phyloP scores from a whole-genome alignment of 2,329 filamentous ascomycete genomes.

The Peltaster fructicola region DNA sequence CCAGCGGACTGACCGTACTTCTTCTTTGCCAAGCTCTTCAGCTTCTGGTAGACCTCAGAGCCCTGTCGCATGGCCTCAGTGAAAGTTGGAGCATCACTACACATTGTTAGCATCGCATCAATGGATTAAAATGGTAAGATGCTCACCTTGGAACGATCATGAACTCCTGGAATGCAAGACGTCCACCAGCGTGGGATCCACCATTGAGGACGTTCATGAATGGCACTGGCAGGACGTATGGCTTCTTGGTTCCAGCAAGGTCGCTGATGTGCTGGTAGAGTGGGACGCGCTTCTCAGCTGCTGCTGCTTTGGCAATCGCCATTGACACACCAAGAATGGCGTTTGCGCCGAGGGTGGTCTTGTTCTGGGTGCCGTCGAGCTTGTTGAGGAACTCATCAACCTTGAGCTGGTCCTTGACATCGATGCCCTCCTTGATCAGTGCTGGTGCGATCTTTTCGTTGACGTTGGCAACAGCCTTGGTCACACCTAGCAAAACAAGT shows the following conservation, averaged over 20 bases:
- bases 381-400: conserved; percentile 36
- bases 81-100: conserved; percentile 69
- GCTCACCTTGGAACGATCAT: conserved; percentile 34
- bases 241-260: conserved; percentile 34
- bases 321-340: conserved; percentile 43
- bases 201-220: conserved; percentile 44
- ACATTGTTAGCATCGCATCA: conserved; percentile 9
- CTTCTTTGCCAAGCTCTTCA: conserved; percentile 96
- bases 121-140: conserved; percentile 1
- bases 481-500: conserved; percentile 23
- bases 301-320: conserved; percentile 40
- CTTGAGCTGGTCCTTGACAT: conserved; percentile 36
- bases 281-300: conserved; percentile 36
- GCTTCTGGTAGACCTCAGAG: conserved; percentile 93
- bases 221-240: conserved; percentile 38
- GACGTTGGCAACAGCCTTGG: conserved; percentile 38
- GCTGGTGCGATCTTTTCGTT: conserved; percentile 37
- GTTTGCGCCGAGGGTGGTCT: conserved; percentile 41
- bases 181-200: conserved; percentile 91
- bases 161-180: conserved; percentile 46
- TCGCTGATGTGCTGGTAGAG: conserved; percentile 41
- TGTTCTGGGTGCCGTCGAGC: conserved; percentile 41
- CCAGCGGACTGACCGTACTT: conserved; percentile 97
- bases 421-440: conserved; percentile 34
- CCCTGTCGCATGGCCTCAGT: conserved; percentile 92